These are phyloP conservation scores for Coniella lustricola DNA, from an alignment of 2,329 filamentous ascomycete genomes.

Conservation along the genomic window DNA sequence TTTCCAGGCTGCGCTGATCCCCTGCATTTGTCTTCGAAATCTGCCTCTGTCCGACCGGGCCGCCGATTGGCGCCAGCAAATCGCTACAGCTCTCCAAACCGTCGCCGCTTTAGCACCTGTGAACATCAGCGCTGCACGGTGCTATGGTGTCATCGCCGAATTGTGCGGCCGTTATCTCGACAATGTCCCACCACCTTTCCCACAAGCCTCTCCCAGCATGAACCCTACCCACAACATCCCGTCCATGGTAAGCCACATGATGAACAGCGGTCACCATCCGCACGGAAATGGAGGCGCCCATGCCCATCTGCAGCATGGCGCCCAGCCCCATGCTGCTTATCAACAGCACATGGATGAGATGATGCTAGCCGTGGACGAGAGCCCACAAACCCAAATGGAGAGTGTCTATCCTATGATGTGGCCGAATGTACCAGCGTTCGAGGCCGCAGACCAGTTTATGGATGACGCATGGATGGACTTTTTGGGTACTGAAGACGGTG, in stretches of 20 bases:
- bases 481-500: conserved; percentile 18
- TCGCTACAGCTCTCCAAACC: conserved; percentile 29
- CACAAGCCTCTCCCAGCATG: conserved; percentile 13
- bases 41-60: conserved; percentile 30
- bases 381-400: conserved; percentile 35
- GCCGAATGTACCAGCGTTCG: conserved; percentile 32
- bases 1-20: conserved; percentile 42
- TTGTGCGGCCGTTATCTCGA: conserved; percentile 33
- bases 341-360: conserved; percentile 17
- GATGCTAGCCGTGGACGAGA: conserved; percentile 27
- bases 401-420: conserved; percentile 39
- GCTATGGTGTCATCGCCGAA: conserved; percentile 32
- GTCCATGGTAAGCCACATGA: neutral
- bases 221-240: conserved; percentile 9
- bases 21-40: conserved; percentile 39
- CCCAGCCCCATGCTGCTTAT: conserved; percentile 11
- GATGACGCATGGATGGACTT: conserved; percentile 33
- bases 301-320: conserved; percentile 11
- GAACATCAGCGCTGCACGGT: conserved; percentile 35
- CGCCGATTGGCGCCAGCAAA: conserved; percentile 34
- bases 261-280: conserved; percentile 1
- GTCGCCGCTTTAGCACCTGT: conserved; percentile 29
- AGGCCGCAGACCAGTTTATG: conserved; percentile 32
- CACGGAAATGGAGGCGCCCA: conserved; percentile 4
- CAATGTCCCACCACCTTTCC: conserved; percentile 16